phyloP scores from a whole-genome alignment of 2,329 filamentous ascomycete genomes.

The Ophiocordyceps camponoti-rufipedis region DNA sequence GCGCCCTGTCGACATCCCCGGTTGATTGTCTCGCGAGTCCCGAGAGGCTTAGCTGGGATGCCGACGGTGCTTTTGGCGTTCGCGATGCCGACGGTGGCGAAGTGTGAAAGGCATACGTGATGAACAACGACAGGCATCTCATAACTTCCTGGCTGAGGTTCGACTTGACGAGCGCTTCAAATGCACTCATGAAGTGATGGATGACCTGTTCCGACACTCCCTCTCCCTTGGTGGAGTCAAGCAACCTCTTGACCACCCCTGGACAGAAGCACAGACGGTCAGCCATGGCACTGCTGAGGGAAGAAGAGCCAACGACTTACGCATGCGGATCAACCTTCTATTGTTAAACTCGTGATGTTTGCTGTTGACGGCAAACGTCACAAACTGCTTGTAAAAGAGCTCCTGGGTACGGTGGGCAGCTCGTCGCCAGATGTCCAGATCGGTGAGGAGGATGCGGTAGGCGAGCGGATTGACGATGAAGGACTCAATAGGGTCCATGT shows the following conservation, averaged over 20 bases:
- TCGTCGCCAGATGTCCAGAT: conserved; percentile 83
- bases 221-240: conserved; percentile 83
- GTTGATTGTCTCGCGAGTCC: conserved; percentile 18
- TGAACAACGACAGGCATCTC: conserved; percentile 72
- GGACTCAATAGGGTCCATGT: conserved; percentile 61
- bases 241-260: conserved; percentile 78
- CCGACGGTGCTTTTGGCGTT: conserved; percentile 27
- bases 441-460: conserved; percentile 79
- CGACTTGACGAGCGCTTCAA: conserved; percentile 62
- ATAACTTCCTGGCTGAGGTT: conserved; percentile 74
- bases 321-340: conserved; percentile 72
- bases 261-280: conserved; percentile 1
- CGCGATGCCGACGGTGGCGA: conserved; percentile 28
- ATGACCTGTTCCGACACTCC: conserved; percentile 54
- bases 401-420: conserved; percentile 61
- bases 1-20: conserved; percentile 13
- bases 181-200: conserved; percentile 58
- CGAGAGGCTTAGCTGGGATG: conserved; percentile 22
- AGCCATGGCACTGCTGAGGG: conserved; percentile 1
- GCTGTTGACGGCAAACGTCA: conserved; percentile 74
- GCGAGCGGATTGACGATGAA: conserved; percentile 92
- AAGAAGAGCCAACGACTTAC: conserved; percentile 32
- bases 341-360: conserved; percentile 87
- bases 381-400: conserved; percentile 85
- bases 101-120: conserved; percentile 75